Evolutionary conservation across 768 basidiomycete genomes (phyloP).

Genomic region (Termitomyces sp.): DNA sequence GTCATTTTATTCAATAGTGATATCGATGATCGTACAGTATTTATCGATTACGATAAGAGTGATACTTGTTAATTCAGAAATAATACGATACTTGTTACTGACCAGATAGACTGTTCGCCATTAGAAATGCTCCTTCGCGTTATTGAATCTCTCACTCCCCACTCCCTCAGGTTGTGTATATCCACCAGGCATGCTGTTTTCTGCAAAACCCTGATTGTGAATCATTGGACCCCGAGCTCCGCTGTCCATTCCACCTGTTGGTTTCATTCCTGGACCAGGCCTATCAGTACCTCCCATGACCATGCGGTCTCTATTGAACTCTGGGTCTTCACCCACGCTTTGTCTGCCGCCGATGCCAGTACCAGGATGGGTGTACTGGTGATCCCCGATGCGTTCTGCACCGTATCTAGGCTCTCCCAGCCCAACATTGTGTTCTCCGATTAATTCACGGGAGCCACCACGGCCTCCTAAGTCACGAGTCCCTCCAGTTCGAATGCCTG

Average conservation of each 20-base stretch:
- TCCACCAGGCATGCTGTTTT: constrained; percentile 8
- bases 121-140: not conserved
- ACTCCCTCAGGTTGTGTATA: not conserved
- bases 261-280: not conserved
- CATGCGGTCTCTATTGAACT: constrained; percentile 2
- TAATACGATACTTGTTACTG: not conserved
- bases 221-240: not conserved
- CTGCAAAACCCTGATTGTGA: not conserved
- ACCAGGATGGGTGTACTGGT: not conserved
- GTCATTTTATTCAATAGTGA: no score
- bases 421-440: not conserved
- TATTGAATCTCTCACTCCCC: not conserved
- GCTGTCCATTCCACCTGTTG: not conserved
- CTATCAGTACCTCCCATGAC: not conserved
- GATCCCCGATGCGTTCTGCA: not conserved
- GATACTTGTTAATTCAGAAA: not conserved
- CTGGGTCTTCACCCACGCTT: not conserved
- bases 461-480: not conserved
- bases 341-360: constrained; percentile 5
- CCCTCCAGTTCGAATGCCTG: constrained; percentile 1
- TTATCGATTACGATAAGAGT: no score
- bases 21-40: no score
- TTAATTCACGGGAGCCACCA: not conserved
- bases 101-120: not conserved
- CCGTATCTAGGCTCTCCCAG: not conserved